These are phyloP conservation scores for Cydonia oblonga DNA, from an alignment of 331 rosid genomes.

Conservation along the genomic window DNA sequence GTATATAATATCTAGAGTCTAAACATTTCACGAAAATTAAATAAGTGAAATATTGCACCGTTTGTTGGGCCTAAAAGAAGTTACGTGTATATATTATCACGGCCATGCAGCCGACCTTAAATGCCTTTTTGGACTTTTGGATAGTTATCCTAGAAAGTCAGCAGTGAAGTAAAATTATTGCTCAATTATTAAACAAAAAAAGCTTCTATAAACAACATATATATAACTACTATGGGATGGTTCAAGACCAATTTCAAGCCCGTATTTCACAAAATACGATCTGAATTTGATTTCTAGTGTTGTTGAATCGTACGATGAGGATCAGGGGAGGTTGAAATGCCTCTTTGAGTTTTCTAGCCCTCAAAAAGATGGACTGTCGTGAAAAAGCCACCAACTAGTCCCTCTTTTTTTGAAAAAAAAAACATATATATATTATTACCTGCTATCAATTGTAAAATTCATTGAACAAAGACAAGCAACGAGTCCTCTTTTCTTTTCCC, in stretches of 20 bases:
- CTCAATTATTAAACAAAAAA: slow-evolving; percentile 24
- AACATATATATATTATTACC: not conserved
- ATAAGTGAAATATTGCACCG: not conserved
- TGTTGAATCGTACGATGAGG: too few species aligned
- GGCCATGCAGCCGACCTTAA: not conserved
- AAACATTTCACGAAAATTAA: not conserved
- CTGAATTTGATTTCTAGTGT: fast-evolving
- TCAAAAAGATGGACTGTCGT: fast-evolving
- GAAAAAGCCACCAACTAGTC: too few species aligned
- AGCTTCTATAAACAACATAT: not conserved
- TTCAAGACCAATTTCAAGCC: too few species aligned
- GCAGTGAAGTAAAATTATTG: slow-evolving; percentile 17
- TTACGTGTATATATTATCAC: not conserved
- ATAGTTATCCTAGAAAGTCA: slow-evolving; percentile 18
- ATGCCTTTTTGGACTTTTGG: not conserved
- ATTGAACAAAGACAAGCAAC: slow-evolving; percentile 6
- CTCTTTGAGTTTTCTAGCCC: too few species aligned
- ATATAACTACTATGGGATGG: too few species aligned
- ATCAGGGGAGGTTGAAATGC: fast-evolving
- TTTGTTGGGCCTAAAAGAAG: not conserved
- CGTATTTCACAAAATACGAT: fast-evolving
- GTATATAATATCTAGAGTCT: not conserved
- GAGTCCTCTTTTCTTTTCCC: slow-evolving; percentile 6
- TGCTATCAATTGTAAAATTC: not conserved
- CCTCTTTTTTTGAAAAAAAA: too few species aligned